Conservation (phyloP, 768 basidiomycete genomes). For the Lenzites betulinus region DNA sequence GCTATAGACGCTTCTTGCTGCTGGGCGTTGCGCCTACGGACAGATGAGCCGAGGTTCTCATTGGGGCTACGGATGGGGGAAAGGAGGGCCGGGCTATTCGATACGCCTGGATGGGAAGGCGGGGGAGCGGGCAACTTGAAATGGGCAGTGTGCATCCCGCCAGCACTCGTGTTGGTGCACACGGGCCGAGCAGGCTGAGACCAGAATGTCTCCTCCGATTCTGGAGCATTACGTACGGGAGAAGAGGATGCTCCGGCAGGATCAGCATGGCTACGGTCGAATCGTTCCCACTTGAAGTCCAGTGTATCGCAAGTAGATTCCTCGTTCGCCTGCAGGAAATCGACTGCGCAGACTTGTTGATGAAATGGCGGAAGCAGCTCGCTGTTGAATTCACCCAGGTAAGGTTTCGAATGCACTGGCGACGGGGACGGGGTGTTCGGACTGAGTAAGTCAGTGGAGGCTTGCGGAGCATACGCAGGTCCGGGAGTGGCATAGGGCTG, state of each 20-base stretch:
- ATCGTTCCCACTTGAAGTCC: slow-evolving; percentile 61
- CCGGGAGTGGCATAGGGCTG: slow-evolving; percentile 51
- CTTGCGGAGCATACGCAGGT: slow-evolving; percentile 27
- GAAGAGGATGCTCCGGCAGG: neutral
- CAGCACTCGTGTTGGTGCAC: neutral
- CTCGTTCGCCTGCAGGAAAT: too few species aligned
- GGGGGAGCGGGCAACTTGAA: too few species aligned
- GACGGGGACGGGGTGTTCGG: neutral
- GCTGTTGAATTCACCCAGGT: neutral
- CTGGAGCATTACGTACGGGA: neutral
- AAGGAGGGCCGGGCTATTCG: neutral
- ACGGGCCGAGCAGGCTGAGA: neutral
- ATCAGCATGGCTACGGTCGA: slow-evolving; percentile 32
- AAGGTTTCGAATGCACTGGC: neutral
- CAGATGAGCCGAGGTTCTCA: too few species aligned
- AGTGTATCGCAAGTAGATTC: slow-evolving; percentile 37
- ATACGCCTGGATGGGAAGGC: neutral
- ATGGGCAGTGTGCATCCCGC: neutral
- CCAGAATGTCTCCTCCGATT: slow-evolving; percentile 13
- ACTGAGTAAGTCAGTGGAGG: too few species aligned
- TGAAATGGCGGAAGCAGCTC: neutral
- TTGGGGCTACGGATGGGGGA: neutral
- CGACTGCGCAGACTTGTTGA: too few species aligned
- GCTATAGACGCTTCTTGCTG: neutral
- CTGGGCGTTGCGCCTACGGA: neutral